These are phyloP conservation scores for Trichoderma sp. DNA, from an alignment of 2,329 filamentous ascomycete species.

Conservation along the genomic window DNA sequence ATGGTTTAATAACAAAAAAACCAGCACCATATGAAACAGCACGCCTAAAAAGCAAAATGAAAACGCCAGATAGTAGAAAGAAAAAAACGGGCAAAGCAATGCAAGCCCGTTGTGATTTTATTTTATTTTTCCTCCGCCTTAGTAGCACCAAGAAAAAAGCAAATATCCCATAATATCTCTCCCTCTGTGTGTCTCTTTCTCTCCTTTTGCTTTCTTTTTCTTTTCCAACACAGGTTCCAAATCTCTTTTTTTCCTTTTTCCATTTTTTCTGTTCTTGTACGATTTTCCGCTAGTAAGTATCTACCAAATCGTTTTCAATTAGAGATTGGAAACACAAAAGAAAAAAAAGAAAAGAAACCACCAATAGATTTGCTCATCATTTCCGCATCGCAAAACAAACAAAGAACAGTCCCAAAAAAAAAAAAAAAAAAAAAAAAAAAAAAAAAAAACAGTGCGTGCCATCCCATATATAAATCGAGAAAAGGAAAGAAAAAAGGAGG, in stretches of 20 bases:
- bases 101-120: neutral
- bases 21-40: neutral
- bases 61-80: neutral
- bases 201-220: neutral
- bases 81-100: neutral
- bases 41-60: neutral
- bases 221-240: neutral
- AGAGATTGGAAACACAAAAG: neutral
- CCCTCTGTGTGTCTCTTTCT: neutral
- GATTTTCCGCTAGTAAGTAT: neutral
- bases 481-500: neutral
- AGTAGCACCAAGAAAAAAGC: neutral
- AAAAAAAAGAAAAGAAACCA: neutral
- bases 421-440: conserved; percentile 21
- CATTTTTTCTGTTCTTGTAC: conserved; percentile 11
- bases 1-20: neutral
- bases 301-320: conserved; percentile 8
- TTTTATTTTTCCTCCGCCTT: neutral
- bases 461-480: conserved; percentile 20
- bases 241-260: neutral
- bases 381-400: conserved; percentile 10
- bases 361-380: conserved; percentile 14
- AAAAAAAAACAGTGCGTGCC: conserved; percentile 24
- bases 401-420: conserved; percentile 3
- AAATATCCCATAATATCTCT: neutral